A percentile compares a stretch with the other conserved stretches of the same genome.
Conservation (phyloP, 768 basidiomycete genomes). For the Fomitopsis pulvina region DNA sequence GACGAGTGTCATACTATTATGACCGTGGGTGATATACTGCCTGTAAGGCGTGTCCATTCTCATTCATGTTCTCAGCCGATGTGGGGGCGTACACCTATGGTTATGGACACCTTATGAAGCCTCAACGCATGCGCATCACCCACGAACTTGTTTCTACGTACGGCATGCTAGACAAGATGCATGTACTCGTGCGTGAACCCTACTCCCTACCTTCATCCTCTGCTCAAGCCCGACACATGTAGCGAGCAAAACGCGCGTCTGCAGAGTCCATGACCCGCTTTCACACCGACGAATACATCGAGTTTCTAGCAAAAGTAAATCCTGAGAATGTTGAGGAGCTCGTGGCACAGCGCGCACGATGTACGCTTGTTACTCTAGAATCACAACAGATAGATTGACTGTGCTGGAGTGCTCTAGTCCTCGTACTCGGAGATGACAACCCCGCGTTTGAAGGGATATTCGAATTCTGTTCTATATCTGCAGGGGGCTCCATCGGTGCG, state of each 20-base stretch:
- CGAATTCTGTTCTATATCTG: conserved; percentile 95
- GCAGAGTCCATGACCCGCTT: conserved; percentile 72
- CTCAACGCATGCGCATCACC: conserved; percentile 89
- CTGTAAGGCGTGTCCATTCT: conserved; percentile 1
- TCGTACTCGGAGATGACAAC: conserved; percentile 82
- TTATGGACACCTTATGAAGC: conserved; percentile 91
- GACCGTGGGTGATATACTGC: conserved; percentile 43
- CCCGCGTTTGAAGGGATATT: conserved; percentile 95
- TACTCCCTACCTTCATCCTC: neutral
- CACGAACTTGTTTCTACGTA: conserved; percentile 90
- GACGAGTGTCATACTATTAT: conserved; percentile 76
- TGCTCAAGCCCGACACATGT: neutral
- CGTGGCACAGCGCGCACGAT: conserved; percentile 79
- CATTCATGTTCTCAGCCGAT: conserved; percentile 41
- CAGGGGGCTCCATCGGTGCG: conserved; percentile 89
- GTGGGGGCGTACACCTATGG: conserved; percentile 78
- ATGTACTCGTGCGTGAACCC: conserved; percentile 62
- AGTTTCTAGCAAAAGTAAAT: conserved; percentile 82
- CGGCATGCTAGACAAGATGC: conserved; percentile 91
- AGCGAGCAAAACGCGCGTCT: conserved; percentile 29
- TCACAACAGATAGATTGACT: neutral
- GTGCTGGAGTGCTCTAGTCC: neutral
- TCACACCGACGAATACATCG: conserved; percentile 97
- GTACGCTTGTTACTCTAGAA: conserved; percentile 30
- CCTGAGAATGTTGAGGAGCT: conserved; percentile 88